Evolutionary conservation across 208 protist genomes (phyloP), one percentile per base, ranked within the genome.

Genomic region (Leishmania mexicana): DNA sequence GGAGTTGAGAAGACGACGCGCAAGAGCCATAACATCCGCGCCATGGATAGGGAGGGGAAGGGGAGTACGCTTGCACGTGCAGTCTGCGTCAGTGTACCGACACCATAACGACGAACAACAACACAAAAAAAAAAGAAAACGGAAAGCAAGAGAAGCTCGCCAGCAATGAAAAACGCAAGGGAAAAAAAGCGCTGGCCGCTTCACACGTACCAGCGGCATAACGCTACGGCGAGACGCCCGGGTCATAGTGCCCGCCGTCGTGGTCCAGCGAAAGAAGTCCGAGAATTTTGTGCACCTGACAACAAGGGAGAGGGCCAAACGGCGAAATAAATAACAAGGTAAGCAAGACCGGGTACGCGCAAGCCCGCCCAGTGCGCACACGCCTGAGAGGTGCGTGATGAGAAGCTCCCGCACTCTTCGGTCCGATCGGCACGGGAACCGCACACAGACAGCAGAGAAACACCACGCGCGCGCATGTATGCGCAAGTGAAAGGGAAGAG

Each of bases 251-350:
- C 57, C 57, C 24, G 57, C 31, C 10, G 57, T 24, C 24, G 21
- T 11, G 57, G 72, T 21, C 71, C 24, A 49, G 6, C 1, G 19
- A 42, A 45, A 53, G 5, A 31, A 54, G 42, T 45, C 53, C 49
- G 53, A 78, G 57, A 78, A 19, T 54, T 54, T 13, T 54, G 17
- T 54, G 17, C 51, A 54, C 15, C 51, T 54, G 15, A 54, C 51
- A 19, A 13, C 15, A 54, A 13, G 51, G 17, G 57, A 62, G 24
- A 83, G 47, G 78, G 73, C 70, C 35, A 74, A 62, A 73, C 31
- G 80, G n/a, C 70, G 31, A 51, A 49, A 79, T 24, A 62, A 21
- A 72, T 6, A 3, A 45, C 10, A 45, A 35, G 6, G 4, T 3
- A 10, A 45, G 42, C 11, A 49, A n/a, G 11, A n/a, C 31, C 3